Conservation (phyloP, 768 basidiomycete genomes). For the Pulveroboletus frians region DNA sequence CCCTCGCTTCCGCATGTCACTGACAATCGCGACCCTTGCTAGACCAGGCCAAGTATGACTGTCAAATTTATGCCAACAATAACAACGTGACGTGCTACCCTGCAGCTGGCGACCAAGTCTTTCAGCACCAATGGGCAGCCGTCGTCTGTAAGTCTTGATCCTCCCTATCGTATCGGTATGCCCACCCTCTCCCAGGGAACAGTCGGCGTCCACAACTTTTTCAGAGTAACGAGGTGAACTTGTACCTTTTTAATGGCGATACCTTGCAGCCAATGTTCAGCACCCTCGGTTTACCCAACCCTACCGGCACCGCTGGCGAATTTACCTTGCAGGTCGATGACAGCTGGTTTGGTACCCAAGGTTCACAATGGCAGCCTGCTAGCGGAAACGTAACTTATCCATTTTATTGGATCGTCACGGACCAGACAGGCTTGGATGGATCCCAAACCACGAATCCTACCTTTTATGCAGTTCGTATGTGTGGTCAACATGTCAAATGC, state of each 20-base stretch:
- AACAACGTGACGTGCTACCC: conserved; percentile 77
- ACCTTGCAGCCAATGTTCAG: conserved; percentile 47
- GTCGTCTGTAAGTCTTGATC: conserved; percentile 66
- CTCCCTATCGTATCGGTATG: conserved; percentile 7
- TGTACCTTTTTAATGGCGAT: conserved; percentile 76
- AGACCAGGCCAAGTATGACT: conserved; percentile 41
- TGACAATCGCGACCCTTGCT: conserved; percentile 8
- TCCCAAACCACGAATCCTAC: conserved; percentile 61
- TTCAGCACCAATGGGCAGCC: conserved; percentile 71
- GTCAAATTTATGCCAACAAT: conserved; percentile 60
- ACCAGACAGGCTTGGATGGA: conserved; percentile 51
- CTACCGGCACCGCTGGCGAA: conserved; percentile 51
- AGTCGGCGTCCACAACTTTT: conserved; percentile 60
- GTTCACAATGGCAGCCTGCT: conserved; percentile 42
- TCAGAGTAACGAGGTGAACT: conserved; percentile 59
- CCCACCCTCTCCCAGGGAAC: conserved; percentile 54
- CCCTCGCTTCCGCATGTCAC: conserved; percentile 4
- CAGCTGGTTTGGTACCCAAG: conserved; percentile 62
- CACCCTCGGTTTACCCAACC: conserved; percentile 42
- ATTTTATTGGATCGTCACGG: conserved; percentile 76
- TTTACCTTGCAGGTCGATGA: conserved; percentile 61
- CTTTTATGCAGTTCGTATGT: conserved; percentile 79
- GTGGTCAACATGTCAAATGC: background rate
- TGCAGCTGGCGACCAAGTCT: conserved; percentile 43
- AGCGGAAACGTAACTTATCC: conserved; percentile 52